Conservation (phyloP, 2,329 filamentous ascomycete species). For the Ploettnerulaceae sp. region DNA sequence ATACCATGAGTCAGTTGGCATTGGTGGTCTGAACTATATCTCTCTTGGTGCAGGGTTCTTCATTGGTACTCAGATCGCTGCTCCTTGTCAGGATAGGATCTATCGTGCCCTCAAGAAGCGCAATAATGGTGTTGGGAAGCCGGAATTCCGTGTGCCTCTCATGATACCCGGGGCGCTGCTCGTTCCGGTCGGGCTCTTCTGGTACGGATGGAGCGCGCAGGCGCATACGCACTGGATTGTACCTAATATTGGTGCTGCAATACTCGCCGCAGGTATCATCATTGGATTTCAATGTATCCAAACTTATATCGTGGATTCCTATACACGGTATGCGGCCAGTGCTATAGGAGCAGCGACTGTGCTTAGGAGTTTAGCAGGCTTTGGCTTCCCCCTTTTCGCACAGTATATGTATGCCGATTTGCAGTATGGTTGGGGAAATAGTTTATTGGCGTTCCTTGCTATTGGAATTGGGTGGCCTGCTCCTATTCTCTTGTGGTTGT, state of each 20-base stretch:
- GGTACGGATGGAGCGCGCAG: conserved; percentile 54
- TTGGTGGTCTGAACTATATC: conserved; percentile 53
- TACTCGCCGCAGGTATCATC: conserved; percentile 46
- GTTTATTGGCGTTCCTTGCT: conserved; percentile 44
- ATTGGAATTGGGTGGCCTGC: conserved; percentile 47
- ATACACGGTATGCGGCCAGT: conserved; percentile 34
- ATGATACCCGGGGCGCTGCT: conserved; percentile 51
- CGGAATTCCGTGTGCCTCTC: conserved; percentile 61
- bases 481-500: conserved; percentile 42
- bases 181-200: conserved; percentile 51
- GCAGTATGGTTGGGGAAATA: conserved; percentile 46
- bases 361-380: conserved; percentile 28
- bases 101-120: conserved; percentile 26
- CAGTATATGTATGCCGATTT: conserved; percentile 30
- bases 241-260: conserved; percentile 50
- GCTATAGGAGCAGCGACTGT: conserved; percentile 38
- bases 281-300: conserved; percentile 34
- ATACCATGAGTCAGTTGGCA: conserved; percentile 52
- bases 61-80: conserved; percentile 35
- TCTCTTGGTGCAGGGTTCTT: conserved; percentile 42
- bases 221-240: conserved; percentile 50
- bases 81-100: conserved; percentile 33
- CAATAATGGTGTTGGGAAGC: conserved; percentile 35
- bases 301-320: conserved; percentile 52
- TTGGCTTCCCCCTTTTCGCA: conserved; percentile 30